Evolutionary conservation across 2,329 filamentous ascomycete species (phyloP), one percentile per base, ranked within the genome.

Genomic region (Monilinia vaccinii-corymbosi): DNA sequence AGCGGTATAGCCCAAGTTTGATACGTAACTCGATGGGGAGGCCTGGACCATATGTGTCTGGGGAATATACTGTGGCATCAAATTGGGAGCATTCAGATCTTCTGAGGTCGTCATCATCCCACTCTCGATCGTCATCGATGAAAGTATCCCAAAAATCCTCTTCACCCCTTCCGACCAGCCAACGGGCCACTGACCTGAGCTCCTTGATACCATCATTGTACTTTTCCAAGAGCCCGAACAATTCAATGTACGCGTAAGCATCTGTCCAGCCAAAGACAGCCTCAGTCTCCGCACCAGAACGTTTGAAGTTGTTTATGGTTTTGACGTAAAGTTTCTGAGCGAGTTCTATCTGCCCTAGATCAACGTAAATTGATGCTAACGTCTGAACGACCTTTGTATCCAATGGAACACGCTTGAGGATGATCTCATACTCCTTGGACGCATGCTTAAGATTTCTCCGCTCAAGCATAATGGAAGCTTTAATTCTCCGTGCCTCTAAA

Each of bases 1-100:
- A 75, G n/a, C 94, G 85, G 70, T 91, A 93, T 4, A 93, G 76
- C 4, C 89, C 93, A 64, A 99, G 76, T 70, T 93, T 94, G 34
- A 90, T 82, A 23, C 93, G 85, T 46, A 99, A 77, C 66, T 97
- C 91, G 6, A 92, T 73, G 0, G 92, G 93, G 44, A 97, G 76
- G 1, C 85, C 84, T 44, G 80, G 73, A 0, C 90, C 91, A 71
- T 96, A 96, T 0, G 80, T 76, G 7, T 79, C 76, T 4, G 74
- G 69, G 1, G 80, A 76, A 70, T 83, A 83, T 48, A 73, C 74
- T 3, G 75, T 79, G 5, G 79, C 76, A 10, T 78, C 73, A 70
- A 88, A 96, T 1, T 81, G 81, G 2, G 81, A 73, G 6, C 89
- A 79, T 60, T 79, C 73, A 2, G 77, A 72, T 60, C 92, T 84